phyloP scores from a whole-genome alignment of 768 basidiomycete genomes.

The Glaciozyma martinii region DNA sequence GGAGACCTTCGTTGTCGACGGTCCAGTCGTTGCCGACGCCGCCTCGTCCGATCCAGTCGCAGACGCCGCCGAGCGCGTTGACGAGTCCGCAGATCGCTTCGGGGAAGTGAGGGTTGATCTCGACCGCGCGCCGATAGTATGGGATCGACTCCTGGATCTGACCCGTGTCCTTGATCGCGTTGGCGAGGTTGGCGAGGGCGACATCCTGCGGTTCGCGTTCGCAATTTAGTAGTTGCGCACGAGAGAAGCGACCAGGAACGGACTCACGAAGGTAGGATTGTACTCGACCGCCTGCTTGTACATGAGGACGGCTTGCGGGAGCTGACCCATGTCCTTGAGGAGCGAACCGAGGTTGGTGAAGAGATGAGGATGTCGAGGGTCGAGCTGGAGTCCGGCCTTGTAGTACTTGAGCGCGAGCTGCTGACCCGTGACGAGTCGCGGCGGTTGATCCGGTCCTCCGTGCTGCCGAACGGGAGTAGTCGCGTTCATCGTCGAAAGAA shows the following conservation, averaged over 20 bases:
- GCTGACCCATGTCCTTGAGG: conserved; percentile 47
- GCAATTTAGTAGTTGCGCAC: neutral
- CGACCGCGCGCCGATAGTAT: conserved; percentile 46
- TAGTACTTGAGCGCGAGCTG: conserved; percentile 47
- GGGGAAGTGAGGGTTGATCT: conserved; percentile 44
- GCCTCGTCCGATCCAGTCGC: conserved; percentile 45
- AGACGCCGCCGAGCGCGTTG: conserved; percentile 46
- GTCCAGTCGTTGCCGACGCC: conserved; percentile 35
- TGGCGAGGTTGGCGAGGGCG: conserved; percentile 50
- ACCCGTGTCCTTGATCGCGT: conserved; percentile 48
- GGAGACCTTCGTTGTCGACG: conserved; percentile 14
- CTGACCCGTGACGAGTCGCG: conserved; percentile 21
- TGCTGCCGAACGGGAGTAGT: conserved; percentile 28
- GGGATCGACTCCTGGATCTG: conserved; percentile 44
- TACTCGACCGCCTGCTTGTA: conserved; percentile 29
- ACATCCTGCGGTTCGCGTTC: conserved; percentile 40
- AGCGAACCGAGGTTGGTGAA: conserved; percentile 50
- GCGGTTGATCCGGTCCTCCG: conserved; percentile 2
- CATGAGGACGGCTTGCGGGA: conserved; percentile 42
- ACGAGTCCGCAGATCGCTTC: conserved; percentile 49
- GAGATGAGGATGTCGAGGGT: conserved; percentile 47
- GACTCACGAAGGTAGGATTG: conserved; percentile 27
- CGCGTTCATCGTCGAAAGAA: conserved; percentile 42
- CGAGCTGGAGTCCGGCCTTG: conserved; percentile 44
- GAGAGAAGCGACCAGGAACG: too few relatives aligned